A percentile compares a stretch with the other conserved stretches of the same genome.
Evolutionary conservation across 2,329 filamentous ascomycete genomes (phyloP).

Genomic region (Fusarium guadeloupense): DNA sequence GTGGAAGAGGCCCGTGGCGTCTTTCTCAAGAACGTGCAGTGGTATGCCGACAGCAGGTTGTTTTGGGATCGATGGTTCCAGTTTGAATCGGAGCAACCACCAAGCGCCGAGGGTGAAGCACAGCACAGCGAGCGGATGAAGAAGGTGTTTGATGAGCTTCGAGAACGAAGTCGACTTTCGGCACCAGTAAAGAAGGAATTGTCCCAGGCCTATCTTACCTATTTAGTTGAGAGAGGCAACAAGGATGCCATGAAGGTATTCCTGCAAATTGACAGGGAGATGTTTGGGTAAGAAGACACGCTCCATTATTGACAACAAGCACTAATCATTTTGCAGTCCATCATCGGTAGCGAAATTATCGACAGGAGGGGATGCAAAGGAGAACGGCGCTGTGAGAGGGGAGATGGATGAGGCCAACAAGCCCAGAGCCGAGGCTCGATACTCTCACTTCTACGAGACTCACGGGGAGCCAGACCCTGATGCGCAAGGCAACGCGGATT

Average conservation of each 20-base stretch:
- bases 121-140: constrained; percentile 79
- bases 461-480: constrained; percentile 57
- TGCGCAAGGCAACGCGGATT: constrained; percentile 61
- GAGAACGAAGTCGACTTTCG: constrained; percentile 76
- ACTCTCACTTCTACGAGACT: constrained; percentile 63
- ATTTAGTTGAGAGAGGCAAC: constrained; percentile 82
- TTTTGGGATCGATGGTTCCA: constrained; percentile 92
- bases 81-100: constrained; percentile 88
- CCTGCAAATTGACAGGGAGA: constrained; percentile 81
- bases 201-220: constrained; percentile 80
- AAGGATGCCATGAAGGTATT: constrained; percentile 89
- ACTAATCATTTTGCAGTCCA: constrained; percentile 51
- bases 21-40: constrained; percentile 83
- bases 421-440: constrained; percentile 61
- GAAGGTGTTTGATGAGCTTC: constrained; percentile 79
- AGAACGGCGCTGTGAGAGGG: constrained; percentile 53
- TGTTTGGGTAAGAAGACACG: constrained; percentile 74
- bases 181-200: constrained; percentile 76
- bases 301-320: neutral
- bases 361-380: constrained; percentile 53
- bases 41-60: constrained; percentile 82
- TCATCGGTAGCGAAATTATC: constrained; percentile 55
- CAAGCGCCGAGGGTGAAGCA: constrained; percentile 68
- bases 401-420: constrained; percentile 63
- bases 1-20: constrained; percentile 83